phyloP scores from a whole-genome alignment of 2,329 filamentous ascomycete genomes.

The Stenocarpella maydis region DNA sequence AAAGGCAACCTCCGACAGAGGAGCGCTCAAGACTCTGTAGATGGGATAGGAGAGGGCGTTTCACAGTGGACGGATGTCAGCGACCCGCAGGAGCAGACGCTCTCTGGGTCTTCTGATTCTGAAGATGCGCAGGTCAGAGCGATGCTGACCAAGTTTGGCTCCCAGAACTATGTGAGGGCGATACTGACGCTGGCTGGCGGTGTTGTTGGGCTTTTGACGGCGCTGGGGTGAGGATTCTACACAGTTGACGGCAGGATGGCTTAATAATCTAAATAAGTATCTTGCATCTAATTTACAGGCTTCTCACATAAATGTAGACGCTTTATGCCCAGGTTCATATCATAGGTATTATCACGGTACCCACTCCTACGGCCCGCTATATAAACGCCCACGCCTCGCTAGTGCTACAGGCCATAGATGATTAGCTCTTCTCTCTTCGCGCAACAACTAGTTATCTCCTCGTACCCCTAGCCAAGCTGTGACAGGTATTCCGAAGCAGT shows the following conservation, averaged over 20 bases:
- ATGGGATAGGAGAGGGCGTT: conserved; percentile 2
- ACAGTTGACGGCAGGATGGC: too few relatives aligned
- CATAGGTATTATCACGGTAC: too few relatives aligned
- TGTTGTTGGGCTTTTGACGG: conserved; percentile 14
- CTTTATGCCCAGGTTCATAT: too few relatives aligned
- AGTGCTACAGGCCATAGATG: too few relatives aligned
- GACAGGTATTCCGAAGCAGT: too few relatives aligned
- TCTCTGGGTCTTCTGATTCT: background rate
- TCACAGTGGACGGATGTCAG: conserved; percentile 21
- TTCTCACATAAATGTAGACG: too few relatives aligned
- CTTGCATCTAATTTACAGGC: background rate
- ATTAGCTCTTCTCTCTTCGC: too few relatives aligned
- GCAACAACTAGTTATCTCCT: too few relatives aligned
- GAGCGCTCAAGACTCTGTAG: conserved; percentile 12
- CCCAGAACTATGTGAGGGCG: conserved; percentile 27
- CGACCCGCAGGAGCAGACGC: conserved; percentile 26
- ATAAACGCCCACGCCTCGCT: too few relatives aligned
- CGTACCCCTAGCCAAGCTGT: too few relatives aligned
- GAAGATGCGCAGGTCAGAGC: conserved; percentile 21
- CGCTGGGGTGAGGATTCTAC: background rate
- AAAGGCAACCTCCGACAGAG: background rate
- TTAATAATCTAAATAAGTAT: too few relatives aligned
- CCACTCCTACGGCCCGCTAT: too few relatives aligned
- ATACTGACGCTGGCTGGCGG: conserved; percentile 22
- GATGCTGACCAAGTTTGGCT: conserved; percentile 21